A percentile compares a stretch with the other conserved stretches of the same genome.
Evolutionary conservation across 2,329 filamentous ascomycete species (phyloP).

Genomic region (Thielaviopsis euricoi): DNA sequence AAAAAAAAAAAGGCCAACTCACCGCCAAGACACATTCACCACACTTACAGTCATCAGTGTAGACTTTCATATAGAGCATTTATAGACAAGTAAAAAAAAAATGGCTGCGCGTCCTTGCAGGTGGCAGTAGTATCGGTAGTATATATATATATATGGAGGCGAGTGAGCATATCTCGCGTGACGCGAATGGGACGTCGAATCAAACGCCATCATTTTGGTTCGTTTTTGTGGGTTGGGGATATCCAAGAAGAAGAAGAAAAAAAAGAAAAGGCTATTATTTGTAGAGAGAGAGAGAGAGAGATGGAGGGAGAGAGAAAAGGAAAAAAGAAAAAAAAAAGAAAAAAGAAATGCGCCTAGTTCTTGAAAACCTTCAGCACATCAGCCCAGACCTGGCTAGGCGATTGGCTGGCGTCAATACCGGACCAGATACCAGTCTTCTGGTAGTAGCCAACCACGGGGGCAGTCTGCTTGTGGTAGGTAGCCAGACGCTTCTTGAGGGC

Average conservation of each 20-base stretch:
- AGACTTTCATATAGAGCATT: too few species aligned
- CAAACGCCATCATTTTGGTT: too few species aligned
- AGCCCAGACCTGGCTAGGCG: conserved; percentile 92
- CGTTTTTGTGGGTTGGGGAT: too few species aligned
- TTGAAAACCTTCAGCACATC: conserved; percentile 74
- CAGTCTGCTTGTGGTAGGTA: conserved; percentile 89
- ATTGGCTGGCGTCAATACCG: conserved; percentile 86
- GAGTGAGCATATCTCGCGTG: too few species aligned
- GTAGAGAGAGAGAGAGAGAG: neutral
- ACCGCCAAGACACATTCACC: too few species aligned
- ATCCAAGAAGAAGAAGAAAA: neutral
- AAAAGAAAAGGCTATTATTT: neutral
- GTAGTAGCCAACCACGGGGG: conserved; percentile 90
- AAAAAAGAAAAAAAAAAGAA: neutral
- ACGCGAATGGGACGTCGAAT: too few species aligned
- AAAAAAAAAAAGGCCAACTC: too few species aligned
- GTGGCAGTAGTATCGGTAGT: too few species aligned
- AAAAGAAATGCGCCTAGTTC: conserved; percentile 2
- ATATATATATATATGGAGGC: too few species aligned
- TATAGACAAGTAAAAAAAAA: too few species aligned
- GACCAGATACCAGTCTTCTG: conserved; percentile 95
- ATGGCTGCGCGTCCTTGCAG: too few species aligned
- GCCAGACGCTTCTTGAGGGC: conserved; percentile 85
- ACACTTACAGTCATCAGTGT: too few species aligned
- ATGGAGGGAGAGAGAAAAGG: neutral